Conservation (phyloP, 345 rosid species). For the Boechera retrofracta region DNA sequence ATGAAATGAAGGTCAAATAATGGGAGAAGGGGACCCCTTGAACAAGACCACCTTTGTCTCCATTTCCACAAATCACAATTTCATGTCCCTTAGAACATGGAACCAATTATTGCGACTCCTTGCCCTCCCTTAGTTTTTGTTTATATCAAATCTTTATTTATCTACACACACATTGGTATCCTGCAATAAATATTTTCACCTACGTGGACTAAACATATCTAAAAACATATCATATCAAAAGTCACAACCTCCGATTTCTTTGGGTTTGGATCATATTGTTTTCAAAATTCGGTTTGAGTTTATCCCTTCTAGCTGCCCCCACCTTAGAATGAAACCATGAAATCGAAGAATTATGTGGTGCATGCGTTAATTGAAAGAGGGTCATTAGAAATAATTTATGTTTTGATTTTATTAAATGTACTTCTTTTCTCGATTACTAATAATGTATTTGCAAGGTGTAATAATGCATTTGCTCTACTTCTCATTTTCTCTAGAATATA, state of each 20-base stretch:
- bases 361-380: conserved; percentile 2
- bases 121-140: conserved; percentile 13
- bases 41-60: conserved; percentile 37
- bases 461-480: conserved; percentile 30
- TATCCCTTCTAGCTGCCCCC: conserved; percentile 15
- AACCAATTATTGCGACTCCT: conserved; percentile 22
- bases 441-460: conserved; percentile 22
- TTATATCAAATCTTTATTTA: conserved; percentile 19
- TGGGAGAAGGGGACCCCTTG: conserved; percentile 34
- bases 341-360: conserved; percentile 20
- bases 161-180: conserved; percentile 9
- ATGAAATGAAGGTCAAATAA: conserved; percentile 34
- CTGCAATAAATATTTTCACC: conserved; percentile 27
- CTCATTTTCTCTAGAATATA: conserved; percentile 40
- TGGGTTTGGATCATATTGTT: conserved; percentile 8
- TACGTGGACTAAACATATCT: conserved; percentile 33
- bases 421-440: conserved; percentile 2
- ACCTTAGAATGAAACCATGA: not conserved
- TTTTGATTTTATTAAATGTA: conserved; percentile 16
- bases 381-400: not conserved
- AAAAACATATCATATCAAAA: conserved; percentile 24
- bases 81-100: conserved; percentile 37
- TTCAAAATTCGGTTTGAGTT: conserved; percentile 7
- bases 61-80: conserved; percentile 26
- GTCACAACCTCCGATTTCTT: conserved; percentile 18